A percentile compares a stretch with the other conserved stretches of the same genome.
These are phyloP conservation scores for Alternaria incomplexa DNA, from an alignment of 2,329 filamentous ascomycete genomes.

Conservation along the genomic window DNA sequence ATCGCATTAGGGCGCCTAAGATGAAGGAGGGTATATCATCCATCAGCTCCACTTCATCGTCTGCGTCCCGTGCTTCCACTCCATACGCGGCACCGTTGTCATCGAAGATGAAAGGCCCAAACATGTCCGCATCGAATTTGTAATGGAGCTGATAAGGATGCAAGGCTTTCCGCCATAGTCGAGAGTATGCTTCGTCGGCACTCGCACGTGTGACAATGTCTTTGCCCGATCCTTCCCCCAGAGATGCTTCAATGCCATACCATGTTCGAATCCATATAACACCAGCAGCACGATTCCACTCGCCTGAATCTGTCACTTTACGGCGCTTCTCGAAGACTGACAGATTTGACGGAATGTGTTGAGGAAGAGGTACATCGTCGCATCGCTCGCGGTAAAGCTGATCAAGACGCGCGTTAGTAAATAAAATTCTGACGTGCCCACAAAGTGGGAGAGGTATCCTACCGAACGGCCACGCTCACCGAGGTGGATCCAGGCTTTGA, in stretches of 20 bases:
- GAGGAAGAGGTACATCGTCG: background rate
- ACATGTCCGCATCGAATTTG: background rate
- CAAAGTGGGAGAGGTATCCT: background rate
- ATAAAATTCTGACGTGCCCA: too few relatives aligned
- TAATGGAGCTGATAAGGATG: background rate
- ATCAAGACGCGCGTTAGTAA: background rate
- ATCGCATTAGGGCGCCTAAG: background rate
- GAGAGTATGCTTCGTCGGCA: background rate
- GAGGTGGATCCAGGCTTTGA: slow-evolving; percentile 1
- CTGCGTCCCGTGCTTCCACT: background rate
- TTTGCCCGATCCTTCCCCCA: background rate
- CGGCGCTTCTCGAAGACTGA: slow-evolving; percentile 1
- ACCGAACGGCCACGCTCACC: background rate
- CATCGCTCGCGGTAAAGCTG: background rate
- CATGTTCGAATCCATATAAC: slow-evolving; percentile 2
- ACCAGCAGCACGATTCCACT: background rate
- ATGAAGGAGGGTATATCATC: background rate
- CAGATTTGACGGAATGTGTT: background rate
- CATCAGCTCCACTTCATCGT: slow-evolving; percentile 6
- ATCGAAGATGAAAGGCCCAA: background rate
- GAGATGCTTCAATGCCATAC: background rate
- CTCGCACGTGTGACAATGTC: background rate
- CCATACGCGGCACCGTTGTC: background rate
- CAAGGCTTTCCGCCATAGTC: background rate
- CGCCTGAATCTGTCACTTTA: background rate